Base-by-base conservation (phyloP, 306 rosid species). In the Rosa lucieae region DNA sequence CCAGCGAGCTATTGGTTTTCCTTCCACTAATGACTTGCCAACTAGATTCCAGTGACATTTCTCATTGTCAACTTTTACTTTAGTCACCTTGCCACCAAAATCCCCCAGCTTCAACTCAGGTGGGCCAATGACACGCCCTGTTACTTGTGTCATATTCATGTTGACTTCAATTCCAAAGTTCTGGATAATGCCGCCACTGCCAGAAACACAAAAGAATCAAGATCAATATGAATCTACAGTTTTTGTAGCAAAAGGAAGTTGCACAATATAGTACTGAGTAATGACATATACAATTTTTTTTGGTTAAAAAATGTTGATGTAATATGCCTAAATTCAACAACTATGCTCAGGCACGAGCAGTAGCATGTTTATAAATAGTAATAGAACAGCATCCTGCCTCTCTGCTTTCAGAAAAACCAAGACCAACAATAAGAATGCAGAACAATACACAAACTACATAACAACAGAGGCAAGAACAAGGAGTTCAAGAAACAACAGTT, bases 21-120 rank as follows among this genome's bases (percentile, higher is more conserved):
- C 92, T 80, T 84, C 87, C 78, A 89, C 92, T 49, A 93, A 77
- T 14, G 85, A 87, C 77, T 65, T 89, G 44, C 87, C 96, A 65
- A 84, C 76, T 4, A 93, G 87, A 67, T 93, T 93, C 97, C 94
- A 93, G 1, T 90, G 89, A 56, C 92, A 84, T 83, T 88, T 93
- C 78, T 86, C 89, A 39, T 39, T 73, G 74, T 93, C 97, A 73
- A 89, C 84, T 42, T 68, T 58, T 65, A 88, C 35, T 35, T 73
- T 88, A 32, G 67, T 70, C 52, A 37, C 48, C 84, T 69, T 82
- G 65, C 96, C 97, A 76, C 76, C 80, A 12, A 78, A 72, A 83
- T 81, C 82, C n/a, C 92, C 89, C 46, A 90, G 46, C 80, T 84
- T 90, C 86, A 93, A 76, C 68, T 58, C 87, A 37, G 97, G 97